Conservation (phyloP, 2,329 filamentous ascomycete genomes). For the Botrytis medusae region DNA sequence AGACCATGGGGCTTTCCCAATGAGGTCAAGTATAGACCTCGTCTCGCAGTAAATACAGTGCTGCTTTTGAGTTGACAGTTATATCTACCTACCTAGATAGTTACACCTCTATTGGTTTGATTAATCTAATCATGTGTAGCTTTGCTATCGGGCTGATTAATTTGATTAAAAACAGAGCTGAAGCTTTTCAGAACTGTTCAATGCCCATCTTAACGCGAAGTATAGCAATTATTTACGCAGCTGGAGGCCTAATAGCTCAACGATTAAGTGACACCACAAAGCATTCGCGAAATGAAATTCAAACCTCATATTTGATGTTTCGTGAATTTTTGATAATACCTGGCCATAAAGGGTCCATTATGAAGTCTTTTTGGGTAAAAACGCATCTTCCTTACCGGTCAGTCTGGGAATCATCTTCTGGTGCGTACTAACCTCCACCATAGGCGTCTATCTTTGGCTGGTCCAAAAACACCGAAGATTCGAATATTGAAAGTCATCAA, state of each 20-base stretch:
- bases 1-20: not conserved
- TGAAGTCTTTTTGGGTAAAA: not conserved
- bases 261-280: not conserved
- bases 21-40: not conserved
- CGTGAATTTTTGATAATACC: not conserved
- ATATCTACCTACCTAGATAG: too few species aligned
- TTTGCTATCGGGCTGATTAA: not conserved
- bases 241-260: not conserved
- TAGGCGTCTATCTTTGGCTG: not conserved
- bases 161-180: not conserved
- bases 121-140: not conserved
- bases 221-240: not conserved
- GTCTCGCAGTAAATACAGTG: not conserved
- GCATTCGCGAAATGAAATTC: not conserved
- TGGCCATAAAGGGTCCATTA: not conserved
- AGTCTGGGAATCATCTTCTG: not conserved
- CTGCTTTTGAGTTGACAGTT: not conserved
- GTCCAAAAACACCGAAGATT: not conserved
- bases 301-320: not conserved
- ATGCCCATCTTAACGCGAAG: not conserved
- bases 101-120: too few species aligned
- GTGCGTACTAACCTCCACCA: not conserved
- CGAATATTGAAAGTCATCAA: not conserved
- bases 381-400: not conserved
- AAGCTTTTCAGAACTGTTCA: not conserved